Percentiles rank a stretch among this genome's conserved stretches.
phyloP scores from a whole-genome alignment of 2,329 filamentous ascomycete species.

The Chaetothyriales sp. region DNA sequence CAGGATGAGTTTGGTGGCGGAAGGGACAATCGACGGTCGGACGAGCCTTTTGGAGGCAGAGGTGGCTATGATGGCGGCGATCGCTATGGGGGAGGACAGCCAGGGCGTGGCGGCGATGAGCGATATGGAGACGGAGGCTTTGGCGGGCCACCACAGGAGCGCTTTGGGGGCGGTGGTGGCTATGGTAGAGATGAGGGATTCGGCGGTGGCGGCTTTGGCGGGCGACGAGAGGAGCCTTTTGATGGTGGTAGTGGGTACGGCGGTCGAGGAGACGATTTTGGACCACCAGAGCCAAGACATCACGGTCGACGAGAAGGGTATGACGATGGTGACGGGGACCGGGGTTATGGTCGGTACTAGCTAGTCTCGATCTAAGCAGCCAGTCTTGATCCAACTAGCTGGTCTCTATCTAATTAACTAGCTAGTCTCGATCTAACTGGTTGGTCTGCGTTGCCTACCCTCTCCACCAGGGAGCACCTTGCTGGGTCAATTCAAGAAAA shows the following conservation, averaged over 20 bases:
- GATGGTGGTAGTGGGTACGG: background rate
- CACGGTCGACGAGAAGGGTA: background rate
- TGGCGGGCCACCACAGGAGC: constrained; percentile 2
- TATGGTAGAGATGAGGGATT: background rate
- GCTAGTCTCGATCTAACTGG: background rate
- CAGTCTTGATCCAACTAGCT: too few species aligned
- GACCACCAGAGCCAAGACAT: constrained; percentile 13
- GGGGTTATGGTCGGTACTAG: constrained; percentile 1
- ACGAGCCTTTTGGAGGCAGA: constrained; percentile 1
- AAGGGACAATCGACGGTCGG: background rate
- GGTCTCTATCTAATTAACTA: too few species aligned
- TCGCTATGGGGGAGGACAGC: constrained; percentile 2
- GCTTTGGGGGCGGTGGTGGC: background rate
- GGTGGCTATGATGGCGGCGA: background rate
- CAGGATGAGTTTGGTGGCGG: constrained; percentile 1
- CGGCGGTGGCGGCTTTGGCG: background rate
- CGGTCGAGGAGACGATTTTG: constrained; percentile 13
- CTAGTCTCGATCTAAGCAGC: too few species aligned
- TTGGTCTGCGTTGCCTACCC: too few species aligned
- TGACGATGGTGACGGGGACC: constrained; percentile 1
- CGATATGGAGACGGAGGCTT: constrained; percentile 5
- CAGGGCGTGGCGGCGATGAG: constrained; percentile 1
- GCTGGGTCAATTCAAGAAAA: too few species aligned
- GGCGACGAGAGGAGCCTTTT: background rate
- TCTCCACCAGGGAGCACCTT: too few species aligned